Base-by-base conservation (phyloP, 306 rosid species). In the Malus orientalis region DNA sequence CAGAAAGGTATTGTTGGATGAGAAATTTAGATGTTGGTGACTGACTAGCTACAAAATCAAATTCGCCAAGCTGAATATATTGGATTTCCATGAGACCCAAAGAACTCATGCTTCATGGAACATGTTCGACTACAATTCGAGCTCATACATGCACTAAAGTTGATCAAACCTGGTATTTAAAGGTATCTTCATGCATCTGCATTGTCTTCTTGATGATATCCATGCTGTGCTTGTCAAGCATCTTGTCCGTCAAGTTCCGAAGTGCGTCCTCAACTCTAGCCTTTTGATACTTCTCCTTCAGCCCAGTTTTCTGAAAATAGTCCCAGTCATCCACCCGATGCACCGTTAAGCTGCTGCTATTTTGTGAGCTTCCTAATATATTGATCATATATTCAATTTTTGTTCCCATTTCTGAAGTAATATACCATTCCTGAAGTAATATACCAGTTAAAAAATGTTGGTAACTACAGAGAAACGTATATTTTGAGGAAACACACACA, bases 361-460 rank as follows among this genome's bases (percentile, higher is more conserved):
- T 82, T 76, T 79, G 70, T 68, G 88, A 80, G 72, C 81, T 74
- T 78, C 86, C 85, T 84, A 92, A 76, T 73, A 81, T 77, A 86
- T 92, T 86, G 89, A 86, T 74, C 74, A 88, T 79, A 82, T 78
- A 81, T 74, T 95, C 93, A 85, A 85, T 47, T 81, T 88, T 87
- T 83, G 93, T 92, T 83, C 89, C 99, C 99, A 92, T 95, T 73
- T 91, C 98, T 92, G 97, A 55, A 83, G 86, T 8, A 58, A 32
- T 32, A 32, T 32, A 30, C 33, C 33, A 30, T 95, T 73, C 92
- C 99, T 92, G 96, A 55, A 83, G 85, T 3, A 57, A 76, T 59
- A 54, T 58, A 67, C 33, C 49, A 67, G 49, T 69, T 60, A 59
- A 68, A 73, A 69, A 32, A 45, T 74, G 36, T 60, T 8, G 22